Percentiles rank a stretch among this genome's conserved stretches.
Evolutionary conservation across 768 basidiomycete species (phyloP).

Genomic region (Boletus rufocinnamomeus): DNA sequence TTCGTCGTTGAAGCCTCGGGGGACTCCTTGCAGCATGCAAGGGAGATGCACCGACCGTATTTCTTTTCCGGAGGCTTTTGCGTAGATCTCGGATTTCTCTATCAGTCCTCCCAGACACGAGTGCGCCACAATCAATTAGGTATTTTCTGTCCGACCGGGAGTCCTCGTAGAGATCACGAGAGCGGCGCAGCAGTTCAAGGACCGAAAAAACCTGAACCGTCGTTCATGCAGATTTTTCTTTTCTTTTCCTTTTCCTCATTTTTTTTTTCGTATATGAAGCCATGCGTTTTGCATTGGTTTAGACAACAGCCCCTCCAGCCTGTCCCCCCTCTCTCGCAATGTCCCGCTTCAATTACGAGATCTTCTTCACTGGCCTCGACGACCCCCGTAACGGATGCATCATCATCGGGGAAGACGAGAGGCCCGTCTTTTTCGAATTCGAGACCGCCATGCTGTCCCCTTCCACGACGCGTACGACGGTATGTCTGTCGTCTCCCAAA

Average conservation of each 20-base stretch:
- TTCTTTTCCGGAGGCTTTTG: constrained; percentile 21
- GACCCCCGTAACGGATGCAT: constrained; percentile 65
- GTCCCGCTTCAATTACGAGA: constrained; percentile 46
- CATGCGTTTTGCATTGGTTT: constrained; percentile 8
- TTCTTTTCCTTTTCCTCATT: neutral
- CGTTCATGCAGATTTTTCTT: constrained; percentile 9
- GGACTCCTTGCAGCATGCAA: constrained; percentile 11
- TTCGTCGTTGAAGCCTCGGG: constrained; percentile 15
- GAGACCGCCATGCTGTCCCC: constrained; percentile 46
- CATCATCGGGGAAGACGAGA: constrained; percentile 64
- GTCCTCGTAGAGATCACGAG: constrained; percentile 51
- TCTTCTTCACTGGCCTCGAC: constrained; percentile 71
- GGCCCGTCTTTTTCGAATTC: constrained; percentile 64
- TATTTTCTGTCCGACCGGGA: constrained; percentile 45
- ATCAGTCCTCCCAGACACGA: constrained; percentile 40
- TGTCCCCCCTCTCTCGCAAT: constrained; percentile 19
- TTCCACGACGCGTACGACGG: constrained; percentile 30
- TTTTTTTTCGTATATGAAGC: constrained; percentile 33
- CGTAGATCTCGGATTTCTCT: constrained; percentile 18
- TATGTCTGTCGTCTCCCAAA: constrained; percentile 9
- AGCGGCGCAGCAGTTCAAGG: constrained; percentile 32
- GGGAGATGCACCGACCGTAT: constrained; percentile 8
- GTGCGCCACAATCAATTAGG: constrained; percentile 53
- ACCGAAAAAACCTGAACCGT: constrained; percentile 31
- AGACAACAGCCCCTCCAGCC: constrained; percentile 5